Percentiles rank a stretch among this genome's conserved stretches.
phyloP scores from a whole-genome alignment of 108 stramenopile species.

The Cyclotella baltica region DNA sequence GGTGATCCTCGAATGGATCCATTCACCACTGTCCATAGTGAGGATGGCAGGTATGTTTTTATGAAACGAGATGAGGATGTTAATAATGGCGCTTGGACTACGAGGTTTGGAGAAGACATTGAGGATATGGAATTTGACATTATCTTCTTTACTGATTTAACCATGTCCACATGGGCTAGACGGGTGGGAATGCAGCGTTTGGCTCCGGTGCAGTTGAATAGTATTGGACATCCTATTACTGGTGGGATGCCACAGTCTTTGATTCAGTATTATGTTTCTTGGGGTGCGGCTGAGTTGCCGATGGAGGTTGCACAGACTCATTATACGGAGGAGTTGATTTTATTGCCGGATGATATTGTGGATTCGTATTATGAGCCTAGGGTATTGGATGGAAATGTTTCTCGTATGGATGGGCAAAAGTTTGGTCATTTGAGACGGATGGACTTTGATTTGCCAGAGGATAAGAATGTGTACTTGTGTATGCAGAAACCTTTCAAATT shows the following conservation, averaged over 20 bases:
- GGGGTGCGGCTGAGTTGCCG: slow-evolving; percentile 48
- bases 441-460: background rate
- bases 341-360: slow-evolving; percentile 8
- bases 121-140: slow-evolving; percentile 42
- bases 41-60: background rate
- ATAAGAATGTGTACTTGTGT: slow-evolving; percentile 34
- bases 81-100: background rate
- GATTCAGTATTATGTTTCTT: slow-evolving; percentile 50
- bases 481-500: slow-evolving; percentile 59
- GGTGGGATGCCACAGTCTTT: slow-evolving; percentile 22
- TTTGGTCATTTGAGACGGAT: background rate
- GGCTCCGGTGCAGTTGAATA: slow-evolving; percentile 47
- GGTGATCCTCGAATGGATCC: background rate
- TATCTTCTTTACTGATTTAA: slow-evolving; percentile 46
- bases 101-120: slow-evolving; percentile 2
- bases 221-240: slow-evolving; percentile 55
- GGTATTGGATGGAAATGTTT: background rate
- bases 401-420: background rate
- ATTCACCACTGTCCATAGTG: background rate
- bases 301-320: slow-evolving; percentile 33
- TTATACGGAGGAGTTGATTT: slow-evolving; percentile 43
- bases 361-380: background rate
- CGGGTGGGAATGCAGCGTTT: slow-evolving; percentile 40
- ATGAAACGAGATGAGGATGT: background rate
- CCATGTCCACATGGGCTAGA: slow-evolving; percentile 31